Conservation (phyloP, 2,329 filamentous ascomycete species). For the Aspergillus tamarii region DNA sequence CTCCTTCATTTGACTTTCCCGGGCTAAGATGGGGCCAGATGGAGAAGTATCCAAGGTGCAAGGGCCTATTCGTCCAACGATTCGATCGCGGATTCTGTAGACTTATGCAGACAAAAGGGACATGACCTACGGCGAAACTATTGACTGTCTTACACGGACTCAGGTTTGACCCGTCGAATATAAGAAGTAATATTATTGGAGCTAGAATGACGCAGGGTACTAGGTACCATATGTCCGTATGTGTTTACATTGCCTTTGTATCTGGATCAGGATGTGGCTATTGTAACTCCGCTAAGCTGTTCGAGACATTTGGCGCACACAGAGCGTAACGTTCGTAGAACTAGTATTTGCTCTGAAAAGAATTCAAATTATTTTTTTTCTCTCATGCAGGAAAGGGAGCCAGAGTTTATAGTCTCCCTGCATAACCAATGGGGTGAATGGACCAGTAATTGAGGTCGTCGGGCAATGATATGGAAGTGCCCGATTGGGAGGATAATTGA, state of each 20-base stretch:
- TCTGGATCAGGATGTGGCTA: not conserved
- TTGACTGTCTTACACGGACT: not conserved
- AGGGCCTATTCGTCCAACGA: no score
- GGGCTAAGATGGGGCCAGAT: not conserved
- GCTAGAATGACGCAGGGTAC: not conserved
- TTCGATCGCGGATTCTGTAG: not conserved
- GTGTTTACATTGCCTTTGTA: not conserved
- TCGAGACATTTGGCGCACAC: not conserved
- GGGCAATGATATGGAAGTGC: not conserved
- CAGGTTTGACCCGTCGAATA: not conserved
- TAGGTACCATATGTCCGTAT: not conserved
- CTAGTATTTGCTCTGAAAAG: not conserved
- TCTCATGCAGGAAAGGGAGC: not conserved
- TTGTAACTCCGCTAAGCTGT: not conserved
- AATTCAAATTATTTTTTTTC: not conserved
- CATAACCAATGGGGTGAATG: not conserved
- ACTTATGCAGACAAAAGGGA: not conserved
- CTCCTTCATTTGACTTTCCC: not conserved
- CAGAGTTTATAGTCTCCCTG: not conserved
- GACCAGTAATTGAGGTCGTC: not conserved
- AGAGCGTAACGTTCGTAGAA: not conserved
- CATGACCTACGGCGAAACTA: not conserved
- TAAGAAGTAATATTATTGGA: not conserved
- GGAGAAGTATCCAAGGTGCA: not conserved
- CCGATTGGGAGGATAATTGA: constrained; percentile 13